These are phyloP conservation scores for Diplosphaera chodatii DNA, from an alignment of 139 green algal genomes.

Conservation along the genomic window DNA sequence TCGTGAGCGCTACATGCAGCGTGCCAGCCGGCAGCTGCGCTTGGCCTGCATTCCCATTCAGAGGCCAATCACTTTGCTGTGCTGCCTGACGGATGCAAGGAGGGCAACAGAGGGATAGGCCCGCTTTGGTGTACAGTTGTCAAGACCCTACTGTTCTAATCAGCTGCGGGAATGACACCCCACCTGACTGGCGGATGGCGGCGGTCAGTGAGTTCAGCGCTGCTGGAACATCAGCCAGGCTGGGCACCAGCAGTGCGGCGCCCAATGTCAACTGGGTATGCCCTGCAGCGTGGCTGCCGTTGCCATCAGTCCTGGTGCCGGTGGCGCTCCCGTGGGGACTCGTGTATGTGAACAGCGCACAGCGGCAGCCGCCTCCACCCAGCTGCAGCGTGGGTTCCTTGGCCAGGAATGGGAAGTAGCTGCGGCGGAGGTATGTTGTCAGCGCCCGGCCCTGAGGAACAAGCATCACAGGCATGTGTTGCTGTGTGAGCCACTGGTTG, in stretches of 20 bases:
- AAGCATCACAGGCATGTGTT: background rate
- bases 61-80: too few species aligned
- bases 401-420: constrained; percentile 80
- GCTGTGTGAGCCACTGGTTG: background rate
- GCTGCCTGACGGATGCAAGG: too few species aligned
- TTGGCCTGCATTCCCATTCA: background rate
- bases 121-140: too few species aligned
- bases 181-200: constrained; percentile 15
- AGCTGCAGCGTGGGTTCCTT: constrained; percentile 41
- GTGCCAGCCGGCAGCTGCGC: constrained; percentile 14
- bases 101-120: too few species aligned
- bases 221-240: constrained; percentile 29
- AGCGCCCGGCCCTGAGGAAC: constrained; percentile 47
- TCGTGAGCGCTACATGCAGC: constrained; percentile 54
- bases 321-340: background rate
- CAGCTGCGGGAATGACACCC: background rate
- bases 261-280: constrained; percentile 5
- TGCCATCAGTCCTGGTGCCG: background rate
- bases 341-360: background rate
- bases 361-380: constrained; percentile 6
- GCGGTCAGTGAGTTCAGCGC: constrained; percentile 22
- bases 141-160: too few species aligned
- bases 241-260: constrained; percentile 34
- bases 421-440: constrained; percentile 79
- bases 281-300: background rate